phyloP scores from a whole-genome alignment of 306 rosid species.

The Rosa rugosa region DNA sequence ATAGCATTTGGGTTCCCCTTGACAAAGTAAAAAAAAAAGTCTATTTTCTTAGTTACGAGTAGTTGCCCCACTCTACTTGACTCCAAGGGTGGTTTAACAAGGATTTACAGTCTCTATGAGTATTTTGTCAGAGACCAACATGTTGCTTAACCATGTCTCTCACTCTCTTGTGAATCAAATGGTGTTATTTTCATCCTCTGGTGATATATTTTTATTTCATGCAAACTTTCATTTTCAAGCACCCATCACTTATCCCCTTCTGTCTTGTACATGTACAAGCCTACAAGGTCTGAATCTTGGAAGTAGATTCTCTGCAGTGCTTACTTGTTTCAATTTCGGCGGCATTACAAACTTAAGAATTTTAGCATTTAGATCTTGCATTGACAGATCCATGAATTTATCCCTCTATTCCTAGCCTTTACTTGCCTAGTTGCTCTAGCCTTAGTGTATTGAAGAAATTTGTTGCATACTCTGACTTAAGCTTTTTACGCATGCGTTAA shows the following conservation, averaged over 20 bases:
- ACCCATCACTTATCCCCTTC: background rate
- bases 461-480: background rate
- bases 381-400: background rate
- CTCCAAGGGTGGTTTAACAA: constrained; percentile 12
- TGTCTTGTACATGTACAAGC: background rate
- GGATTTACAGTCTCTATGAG: constrained; percentile 10
- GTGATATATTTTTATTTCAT: background rate
- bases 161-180: background rate
- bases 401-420: background rate
- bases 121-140: background rate
- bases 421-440: background rate
- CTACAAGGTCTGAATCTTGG: background rate
- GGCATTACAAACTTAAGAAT: background rate
- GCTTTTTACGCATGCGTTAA: background rate
- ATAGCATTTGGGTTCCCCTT: too few relatives aligned
- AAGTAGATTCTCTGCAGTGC: background rate
- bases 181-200: background rate
- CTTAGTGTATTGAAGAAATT: background rate
- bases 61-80: constrained; percentile 11
- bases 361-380: background rate
- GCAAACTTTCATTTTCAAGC: background rate
- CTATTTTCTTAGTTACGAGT: constrained; percentile 13
- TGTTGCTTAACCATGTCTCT: background rate
- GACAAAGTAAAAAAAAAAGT: too few relatives aligned
- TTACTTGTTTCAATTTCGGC: background rate